These are phyloP conservation scores for Penicillium tannophilum DNA, from an alignment of 495 filamentous ascomycete genomes.

Conservation along the genomic window DNA sequence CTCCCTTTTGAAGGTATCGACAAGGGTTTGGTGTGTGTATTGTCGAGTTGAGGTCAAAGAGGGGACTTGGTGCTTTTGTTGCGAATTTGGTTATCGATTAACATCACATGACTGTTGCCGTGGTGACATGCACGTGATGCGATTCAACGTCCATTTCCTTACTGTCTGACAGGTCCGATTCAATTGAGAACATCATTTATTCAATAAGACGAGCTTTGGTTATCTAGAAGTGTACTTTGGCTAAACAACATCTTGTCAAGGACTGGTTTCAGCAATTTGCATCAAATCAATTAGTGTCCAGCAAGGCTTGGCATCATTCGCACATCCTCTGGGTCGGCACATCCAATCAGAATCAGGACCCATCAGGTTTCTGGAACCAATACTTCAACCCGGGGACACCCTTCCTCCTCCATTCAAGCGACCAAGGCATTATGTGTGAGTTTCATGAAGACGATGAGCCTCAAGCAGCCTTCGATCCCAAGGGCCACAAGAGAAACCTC, in stretches of 20 bases:
- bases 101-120: slow-evolving; percentile 42
- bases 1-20: slow-evolving; percentile 11
- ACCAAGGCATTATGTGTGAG: slow-evolving; percentile 1
- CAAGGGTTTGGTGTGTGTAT: background rate
- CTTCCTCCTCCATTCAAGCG: background rate
- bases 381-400: slow-evolving; percentile 1
- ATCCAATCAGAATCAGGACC: slow-evolving; percentile 19
- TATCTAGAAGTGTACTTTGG: background rate
- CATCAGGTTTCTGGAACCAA: slow-evolving; percentile 7
- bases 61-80: slow-evolving; percentile 14
- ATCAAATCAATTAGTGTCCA: background rate
- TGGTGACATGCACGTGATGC: slow-evolving; percentile 37
- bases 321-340: background rate
- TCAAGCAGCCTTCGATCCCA: background rate
- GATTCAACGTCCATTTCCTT: background rate
- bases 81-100: slow-evolving; percentile 46
- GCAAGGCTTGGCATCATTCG: slow-evolving; percentile 11
- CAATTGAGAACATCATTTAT: background rate
- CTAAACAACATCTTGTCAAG: background rate
- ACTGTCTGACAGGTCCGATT: background rate
- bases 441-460: slow-evolving; percentile 12
- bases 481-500: slow-evolving; percentile 29
- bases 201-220: background rate
- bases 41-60: slow-evolving; percentile 9
- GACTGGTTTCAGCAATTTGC: background rate